These are phyloP conservation scores for Crepidotus variabilis DNA, from an alignment of 768 basidiomycete species.

Conservation along the genomic window DNA sequence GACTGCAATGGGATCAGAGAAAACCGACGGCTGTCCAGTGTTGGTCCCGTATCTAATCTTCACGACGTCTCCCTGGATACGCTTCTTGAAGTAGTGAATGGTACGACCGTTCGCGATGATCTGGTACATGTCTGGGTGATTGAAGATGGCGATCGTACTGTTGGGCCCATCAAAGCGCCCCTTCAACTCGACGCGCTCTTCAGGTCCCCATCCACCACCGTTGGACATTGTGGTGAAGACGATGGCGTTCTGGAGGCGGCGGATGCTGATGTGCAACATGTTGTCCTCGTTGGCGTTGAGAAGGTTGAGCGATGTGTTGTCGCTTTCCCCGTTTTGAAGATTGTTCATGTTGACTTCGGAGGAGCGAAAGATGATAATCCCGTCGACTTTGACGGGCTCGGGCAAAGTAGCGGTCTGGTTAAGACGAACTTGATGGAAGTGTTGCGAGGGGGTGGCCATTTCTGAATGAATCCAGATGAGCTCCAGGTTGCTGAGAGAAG, in stretches of 20 bases:
- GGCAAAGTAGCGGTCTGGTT: too few relatives aligned
- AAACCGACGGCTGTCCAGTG: background rate
- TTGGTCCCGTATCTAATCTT: conserved; percentile 1
- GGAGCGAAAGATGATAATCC: conserved; percentile 12
- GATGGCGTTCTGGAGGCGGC: conserved; percentile 7
- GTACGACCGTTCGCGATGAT: conserved; percentile 10
- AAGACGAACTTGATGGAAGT: too few relatives aligned
- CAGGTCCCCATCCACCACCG: conserved; percentile 4
- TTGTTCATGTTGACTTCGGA: background rate
- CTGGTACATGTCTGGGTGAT: conserved; percentile 11
- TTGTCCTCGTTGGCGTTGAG: conserved; percentile 1
- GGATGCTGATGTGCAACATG: conserved; percentile 9
- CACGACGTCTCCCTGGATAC: background rate
- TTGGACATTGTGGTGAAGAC: conserved; percentile 6
- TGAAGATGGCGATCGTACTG: conserved; percentile 7
- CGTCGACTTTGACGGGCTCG: too few relatives aligned
- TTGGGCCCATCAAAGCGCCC: conserved; percentile 1
- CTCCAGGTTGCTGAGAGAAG: too few relatives aligned
- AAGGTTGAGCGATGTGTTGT: conserved; percentile 5
- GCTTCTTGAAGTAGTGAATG: conserved; percentile 10
- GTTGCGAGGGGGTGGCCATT: too few relatives aligned
- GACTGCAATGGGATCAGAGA: conserved; percentile 7
- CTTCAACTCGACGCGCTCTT: conserved; percentile 6
- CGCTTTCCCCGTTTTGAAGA: background rate
- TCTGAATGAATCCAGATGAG: too few relatives aligned